These are phyloP conservation scores for Solanum ossicruentum DNA, from an alignment of 257 asterid genomes.

Conservation along the genomic window DNA sequence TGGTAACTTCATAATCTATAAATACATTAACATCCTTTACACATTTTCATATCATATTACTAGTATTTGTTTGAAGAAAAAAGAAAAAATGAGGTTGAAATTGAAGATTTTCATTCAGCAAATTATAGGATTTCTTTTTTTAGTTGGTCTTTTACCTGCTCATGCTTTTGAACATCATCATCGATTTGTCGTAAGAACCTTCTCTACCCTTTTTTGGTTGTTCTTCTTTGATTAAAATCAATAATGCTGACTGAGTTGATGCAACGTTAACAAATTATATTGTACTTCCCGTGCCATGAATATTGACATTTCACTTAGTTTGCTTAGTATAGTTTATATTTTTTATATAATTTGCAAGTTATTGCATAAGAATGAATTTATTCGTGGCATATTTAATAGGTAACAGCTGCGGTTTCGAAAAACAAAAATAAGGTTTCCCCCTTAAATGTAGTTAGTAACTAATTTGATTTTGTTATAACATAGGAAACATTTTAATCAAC, in stretches of 20 bases:
- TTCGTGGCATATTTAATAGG: too few relatives aligned
- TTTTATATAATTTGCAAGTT: too few relatives aligned
- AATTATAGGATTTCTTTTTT: neutral
- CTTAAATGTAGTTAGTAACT: neutral
- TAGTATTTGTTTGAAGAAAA: neutral
- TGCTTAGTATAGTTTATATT: too few relatives aligned
- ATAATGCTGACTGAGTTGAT: neutral
- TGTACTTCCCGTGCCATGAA: too few relatives aligned
- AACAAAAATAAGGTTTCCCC: neutral
- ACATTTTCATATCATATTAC: neutral
- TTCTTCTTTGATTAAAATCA: neutral
- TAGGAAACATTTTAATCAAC: neutral
- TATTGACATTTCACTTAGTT: too few relatives aligned
- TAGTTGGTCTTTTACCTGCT: neutral
- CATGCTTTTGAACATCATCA: neutral
- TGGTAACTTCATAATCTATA: neutral
- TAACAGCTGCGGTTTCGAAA: too few relatives aligned
- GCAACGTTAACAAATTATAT: too few relatives aligned
- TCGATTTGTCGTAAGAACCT: neutral
- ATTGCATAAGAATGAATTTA: too few relatives aligned
- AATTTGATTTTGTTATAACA: neutral
- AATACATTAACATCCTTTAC: neutral
- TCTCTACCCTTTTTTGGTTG: neutral
- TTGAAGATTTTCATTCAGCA: neutral
- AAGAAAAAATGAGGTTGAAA: neutral